Evolutionary conservation across 768 basidiomycete genomes (phyloP).

Genomic region (Suillus fuscotomentosus): DNA sequence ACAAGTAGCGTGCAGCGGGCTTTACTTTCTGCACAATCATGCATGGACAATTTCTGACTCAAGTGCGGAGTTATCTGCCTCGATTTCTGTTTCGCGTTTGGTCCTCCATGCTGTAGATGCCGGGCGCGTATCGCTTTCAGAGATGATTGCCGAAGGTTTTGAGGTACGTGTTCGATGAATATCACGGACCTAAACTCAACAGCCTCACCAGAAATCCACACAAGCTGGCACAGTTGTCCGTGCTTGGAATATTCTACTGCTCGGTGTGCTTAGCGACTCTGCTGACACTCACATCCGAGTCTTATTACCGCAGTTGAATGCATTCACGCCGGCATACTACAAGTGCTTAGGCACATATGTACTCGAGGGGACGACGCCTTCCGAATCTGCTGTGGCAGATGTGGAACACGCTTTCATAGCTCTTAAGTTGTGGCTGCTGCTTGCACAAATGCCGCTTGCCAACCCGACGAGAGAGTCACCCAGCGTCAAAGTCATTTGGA

Average conservation of each 20-base stretch:
- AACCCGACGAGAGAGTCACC: constrained; percentile 14
- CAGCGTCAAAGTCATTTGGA: constrained; percentile 52
- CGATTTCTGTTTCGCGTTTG: constrained; percentile 50
- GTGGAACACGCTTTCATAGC: constrained; percentile 69
- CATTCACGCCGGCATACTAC: constrained; percentile 50
- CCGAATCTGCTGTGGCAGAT: constrained; percentile 50
- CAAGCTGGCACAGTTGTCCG: constrained; percentile 42
- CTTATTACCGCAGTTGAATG: constrained; percentile 49
- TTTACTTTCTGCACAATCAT: constrained; percentile 53
- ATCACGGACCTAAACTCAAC: neutral
- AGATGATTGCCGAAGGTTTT: constrained; percentile 31
- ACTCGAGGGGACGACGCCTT: constrained; percentile 33
- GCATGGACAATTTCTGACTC: constrained; percentile 43
- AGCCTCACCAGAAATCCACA: constrained; percentile 31
- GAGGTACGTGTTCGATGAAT: constrained; percentile 31
- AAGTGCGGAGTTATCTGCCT: constrained; percentile 53
- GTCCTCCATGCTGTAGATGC: constrained; percentile 46
- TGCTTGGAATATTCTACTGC: constrained; percentile 63
- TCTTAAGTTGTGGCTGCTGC: constrained; percentile 69
- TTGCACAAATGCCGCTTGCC: constrained; percentile 37
- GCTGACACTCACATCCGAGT: constrained; percentile 23
- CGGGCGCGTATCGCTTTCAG: constrained; percentile 42
- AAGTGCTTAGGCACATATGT: constrained; percentile 41
- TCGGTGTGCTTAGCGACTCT: constrained; percentile 50
- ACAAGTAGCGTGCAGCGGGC: constrained; percentile 45